Conservation (phyloP, 192 early-diverging fungal species). For the Gorgonomyces haynaldii region DNA sequence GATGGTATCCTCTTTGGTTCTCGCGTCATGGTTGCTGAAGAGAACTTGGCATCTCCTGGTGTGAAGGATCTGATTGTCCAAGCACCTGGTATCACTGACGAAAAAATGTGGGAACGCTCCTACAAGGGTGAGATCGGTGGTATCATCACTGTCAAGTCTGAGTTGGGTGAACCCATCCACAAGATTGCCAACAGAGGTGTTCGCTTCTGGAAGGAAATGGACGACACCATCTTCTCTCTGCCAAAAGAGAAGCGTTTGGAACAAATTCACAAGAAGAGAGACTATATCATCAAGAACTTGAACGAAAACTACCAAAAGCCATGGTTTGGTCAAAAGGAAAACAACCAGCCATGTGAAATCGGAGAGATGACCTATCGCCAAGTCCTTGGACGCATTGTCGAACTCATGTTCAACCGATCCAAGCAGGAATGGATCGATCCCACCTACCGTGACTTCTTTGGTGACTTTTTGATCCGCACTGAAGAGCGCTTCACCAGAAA, state of each 20-base stretch:
- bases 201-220: conserved; percentile 66
- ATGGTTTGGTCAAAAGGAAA: conserved; percentile 79
- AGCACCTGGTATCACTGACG: conserved; percentile 68
- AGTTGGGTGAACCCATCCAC: conserved; percentile 90
- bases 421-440: conserved; percentile 70
- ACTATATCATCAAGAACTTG: conserved; percentile 73
- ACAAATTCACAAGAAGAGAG: conserved; percentile 65
- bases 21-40: conserved; percentile 90
- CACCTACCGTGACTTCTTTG: conserved; percentile 53
- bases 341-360: conserved; percentile 47
- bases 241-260: conserved; percentile 70
- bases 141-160: conserved; percentile 74
- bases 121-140: conserved; percentile 66
- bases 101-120: conserved; percentile 71
- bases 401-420: conserved; percentile 63
- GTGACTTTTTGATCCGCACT: conserved; percentile 70
- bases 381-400: conserved; percentile 68
- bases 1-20: conserved; percentile 93
- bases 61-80: conserved; percentile 83
- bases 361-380: conserved; percentile 91
- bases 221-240: conserved; percentile 65
- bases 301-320: conserved; percentile 87
- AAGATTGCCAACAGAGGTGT: conserved; percentile 77
- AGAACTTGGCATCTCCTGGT: conserved; percentile 60
- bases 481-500: conserved; percentile 75